Evolutionary conservation across 129 eudicot species (phyloP), one percentile per base, ranked within the genome.

Genomic region (Centaurea solstitialis): DNA sequence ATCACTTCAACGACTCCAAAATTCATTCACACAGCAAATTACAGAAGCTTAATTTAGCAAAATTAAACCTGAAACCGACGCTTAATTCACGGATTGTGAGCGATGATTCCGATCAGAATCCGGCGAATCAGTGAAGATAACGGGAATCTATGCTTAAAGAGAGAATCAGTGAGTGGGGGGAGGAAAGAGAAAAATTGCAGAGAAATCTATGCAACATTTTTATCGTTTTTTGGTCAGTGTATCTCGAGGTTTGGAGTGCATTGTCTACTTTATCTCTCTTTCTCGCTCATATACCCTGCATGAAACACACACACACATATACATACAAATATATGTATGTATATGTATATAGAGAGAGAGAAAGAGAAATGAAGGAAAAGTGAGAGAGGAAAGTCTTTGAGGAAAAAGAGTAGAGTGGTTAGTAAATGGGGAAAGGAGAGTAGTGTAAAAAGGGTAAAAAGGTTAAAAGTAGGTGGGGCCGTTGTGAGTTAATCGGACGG

Each of bases 221-320:
- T 59, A 76, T 82, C 77, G 72, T 57, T 71, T 76, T 59, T 13
- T 69, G 45, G 62, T 71, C 38, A 64, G 86, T 59, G 77, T 69
- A 76, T 82, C 86, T 76, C 68, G 77, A 71, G 59, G 43, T 82
- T 70, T 59, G 82, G 79, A 70, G 78, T 61, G 74, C 74, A 72
- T 77, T 82, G 82, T 82, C 86, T 77, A 76, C 82, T 82, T 72
- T 82, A 68, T 21, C 81, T 75, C 53, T 26, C 57, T n/a, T n/a
- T n/a, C n/a, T 40, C 81, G 37, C 37, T 15, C 62, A 59, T 76
- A 82, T 0, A 26, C 1, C 64, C 24, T 83, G 82, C 86, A 83
- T 77, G 86, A 83, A 83, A 69, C 80, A 59, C 81, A 76, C 70
- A 82, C 61, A 67, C 12, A 43, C 20, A 70, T 50, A n/a, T n/a